These are phyloP conservation scores for Entomortierella parvispora DNA, from an alignment of 192 early-diverging fungal species.

Conservation along the genomic window DNA sequence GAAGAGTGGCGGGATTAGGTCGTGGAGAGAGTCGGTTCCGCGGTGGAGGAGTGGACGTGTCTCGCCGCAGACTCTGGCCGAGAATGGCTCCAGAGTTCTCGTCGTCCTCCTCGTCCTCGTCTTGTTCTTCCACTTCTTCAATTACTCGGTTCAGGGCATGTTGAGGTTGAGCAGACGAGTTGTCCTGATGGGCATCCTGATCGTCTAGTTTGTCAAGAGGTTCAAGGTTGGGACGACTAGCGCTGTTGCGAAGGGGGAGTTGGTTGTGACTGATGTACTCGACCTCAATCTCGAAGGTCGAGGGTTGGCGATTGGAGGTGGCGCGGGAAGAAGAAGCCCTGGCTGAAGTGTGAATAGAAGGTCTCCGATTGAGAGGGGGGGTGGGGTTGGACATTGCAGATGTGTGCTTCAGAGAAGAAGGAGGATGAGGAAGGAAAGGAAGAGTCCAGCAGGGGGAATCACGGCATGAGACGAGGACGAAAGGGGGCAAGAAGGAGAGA, in stretches of 20 bases:
- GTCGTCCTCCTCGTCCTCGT: background rate
- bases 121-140: slow-evolving; percentile 30
- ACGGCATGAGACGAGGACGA: slow-evolving; percentile 10
- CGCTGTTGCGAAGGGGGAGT: background rate
- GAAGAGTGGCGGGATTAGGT: slow-evolving; percentile 8
- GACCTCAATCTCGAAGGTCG: slow-evolving; percentile 38
- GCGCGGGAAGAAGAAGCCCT: background rate
- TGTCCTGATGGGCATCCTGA: background rate
- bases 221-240: no score
- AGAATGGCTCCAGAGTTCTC: background rate
- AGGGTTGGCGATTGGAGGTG: slow-evolving; percentile 10
- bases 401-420: background rate
- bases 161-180: background rate
- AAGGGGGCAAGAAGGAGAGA: background rate
- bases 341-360: slow-evolving; percentile 23
- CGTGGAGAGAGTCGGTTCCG: background rate
- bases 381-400: background rate
- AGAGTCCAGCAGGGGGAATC: background rate
- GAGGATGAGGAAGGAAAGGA: background rate
- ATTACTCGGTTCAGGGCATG: slow-evolving; percentile 7
- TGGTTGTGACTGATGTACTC: slow-evolving; percentile 35
- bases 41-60: background rate
- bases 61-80: background rate
- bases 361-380: slow-evolving; percentile 22
- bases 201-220: background rate